Conservation (phyloP, 2,329 filamentous ascomycete species). For the Hypoxylon sp. region DNA sequence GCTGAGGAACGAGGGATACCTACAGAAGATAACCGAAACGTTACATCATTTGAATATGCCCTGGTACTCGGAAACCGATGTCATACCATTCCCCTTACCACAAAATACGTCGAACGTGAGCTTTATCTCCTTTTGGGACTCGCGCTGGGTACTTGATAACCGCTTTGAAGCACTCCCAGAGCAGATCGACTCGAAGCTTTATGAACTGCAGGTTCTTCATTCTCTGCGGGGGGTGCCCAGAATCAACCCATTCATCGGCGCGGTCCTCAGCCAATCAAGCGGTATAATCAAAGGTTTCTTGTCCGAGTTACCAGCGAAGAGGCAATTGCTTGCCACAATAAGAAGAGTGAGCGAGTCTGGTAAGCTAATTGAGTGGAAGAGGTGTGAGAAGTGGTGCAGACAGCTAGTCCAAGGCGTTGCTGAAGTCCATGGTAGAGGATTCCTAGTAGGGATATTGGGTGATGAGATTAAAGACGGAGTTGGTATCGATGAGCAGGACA, state of each 20-base stretch:
- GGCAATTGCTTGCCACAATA: not conserved
- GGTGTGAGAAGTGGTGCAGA: not conserved
- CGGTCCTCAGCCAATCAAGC: not conserved
- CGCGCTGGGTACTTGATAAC: not conserved
- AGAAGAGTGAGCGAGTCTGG: not conserved
- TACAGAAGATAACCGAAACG: not conserved
- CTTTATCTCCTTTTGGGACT: not conserved
- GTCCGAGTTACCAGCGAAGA: constrained; percentile 3
- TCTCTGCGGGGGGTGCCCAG: not conserved
- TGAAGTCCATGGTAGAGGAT: not conserved
- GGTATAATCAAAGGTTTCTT: constrained; percentile 1
- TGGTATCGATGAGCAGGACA: not conserved
- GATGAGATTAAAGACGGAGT: constrained; percentile 3
- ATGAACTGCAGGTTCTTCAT: not conserved
- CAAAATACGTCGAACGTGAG: not conserved
- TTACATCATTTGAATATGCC: constrained; percentile 4
- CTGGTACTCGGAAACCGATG: constrained; percentile 2
- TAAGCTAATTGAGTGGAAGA: constrained; percentile 1
- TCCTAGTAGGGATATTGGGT: not conserved
- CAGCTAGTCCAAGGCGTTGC: not conserved
- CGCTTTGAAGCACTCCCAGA: not conserved
- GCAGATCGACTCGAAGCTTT: constrained; percentile 1
- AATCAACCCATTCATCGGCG: not conserved
- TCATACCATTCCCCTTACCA: not conserved
- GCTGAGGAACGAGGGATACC: not conserved